phyloP scores from a whole-genome alignment of 1,139 yeast genomes.

The Hyphopichia fennica region DNA sequence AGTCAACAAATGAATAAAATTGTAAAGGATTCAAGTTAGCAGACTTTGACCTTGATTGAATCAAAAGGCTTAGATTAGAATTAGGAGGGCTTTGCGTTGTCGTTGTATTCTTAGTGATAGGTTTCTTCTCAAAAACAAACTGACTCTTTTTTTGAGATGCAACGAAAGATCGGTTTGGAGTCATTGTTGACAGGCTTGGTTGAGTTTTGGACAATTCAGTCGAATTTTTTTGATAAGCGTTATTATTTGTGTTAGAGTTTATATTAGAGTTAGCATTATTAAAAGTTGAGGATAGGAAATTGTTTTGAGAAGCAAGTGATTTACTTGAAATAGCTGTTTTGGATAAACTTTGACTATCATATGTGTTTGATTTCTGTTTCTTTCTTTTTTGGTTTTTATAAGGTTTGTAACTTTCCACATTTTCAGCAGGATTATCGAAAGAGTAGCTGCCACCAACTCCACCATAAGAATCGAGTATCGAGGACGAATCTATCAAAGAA shows the following conservation, averaged over 20 bases:
- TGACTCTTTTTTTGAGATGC: conserved; percentile 5
- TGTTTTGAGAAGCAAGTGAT: conserved; percentile 8
- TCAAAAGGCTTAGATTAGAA: conserved; percentile 43
- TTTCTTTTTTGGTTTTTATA: conserved; percentile 18
- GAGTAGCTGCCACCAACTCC: conserved; percentile 16
- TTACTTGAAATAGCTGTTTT: conserved; percentile 9
- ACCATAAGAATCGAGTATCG: conserved; percentile 27
- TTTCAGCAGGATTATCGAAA: conserved; percentile 15
- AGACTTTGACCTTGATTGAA: conserved; percentile 34
- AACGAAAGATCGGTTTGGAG: conserved; percentile 9
- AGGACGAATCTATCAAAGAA: conserved; percentile 35
- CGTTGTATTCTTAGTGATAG: conserved; percentile 9
- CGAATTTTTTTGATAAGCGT: neutral
- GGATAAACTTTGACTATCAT: conserved; percentile 18
- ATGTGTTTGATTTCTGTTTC: conserved; percentile 16
- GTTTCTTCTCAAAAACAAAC: conserved; percentile 5
- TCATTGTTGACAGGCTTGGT: conserved; percentile 1
- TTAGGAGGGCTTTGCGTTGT: conserved; percentile 3
- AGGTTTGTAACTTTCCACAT: conserved; percentile 7
- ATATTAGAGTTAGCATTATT: conserved; percentile 1
- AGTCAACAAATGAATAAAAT: conserved; percentile 51
- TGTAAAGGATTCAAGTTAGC: conserved; percentile 50
- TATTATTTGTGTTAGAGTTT: neutral
- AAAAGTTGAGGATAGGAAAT: conserved; percentile 3
- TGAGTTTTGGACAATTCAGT: neutral